Conservation (phyloP, 345 rosid genomes). For the Eucalyptus cladocalyx region DNA sequence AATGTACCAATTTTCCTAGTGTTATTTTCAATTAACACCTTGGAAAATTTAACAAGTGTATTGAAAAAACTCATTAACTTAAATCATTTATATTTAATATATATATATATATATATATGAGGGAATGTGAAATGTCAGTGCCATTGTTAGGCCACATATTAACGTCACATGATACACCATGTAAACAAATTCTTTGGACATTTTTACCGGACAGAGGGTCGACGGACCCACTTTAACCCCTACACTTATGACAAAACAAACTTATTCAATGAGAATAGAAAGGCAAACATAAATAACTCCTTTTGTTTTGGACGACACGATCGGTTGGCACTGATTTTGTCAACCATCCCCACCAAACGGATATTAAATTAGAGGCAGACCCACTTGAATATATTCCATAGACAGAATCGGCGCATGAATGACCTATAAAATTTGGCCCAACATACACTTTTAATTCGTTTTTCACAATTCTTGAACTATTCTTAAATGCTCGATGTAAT, state of each 20-base stretch:
- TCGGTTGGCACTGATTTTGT: neutral
- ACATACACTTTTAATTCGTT: neutral
- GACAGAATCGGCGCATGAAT: neutral
- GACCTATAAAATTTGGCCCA: neutral
- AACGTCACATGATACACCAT: neutral
- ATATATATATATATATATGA: neutral
- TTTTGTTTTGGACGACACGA: neutral
- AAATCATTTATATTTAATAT: neutral
- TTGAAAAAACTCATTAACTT: neutral
- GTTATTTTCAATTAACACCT: neutral
- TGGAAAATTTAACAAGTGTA: neutral
- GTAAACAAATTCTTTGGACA: neutral
- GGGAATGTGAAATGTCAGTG: neutral
- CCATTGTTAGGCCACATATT: neutral
- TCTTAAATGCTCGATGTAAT: neutral
- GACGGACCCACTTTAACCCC: neutral
- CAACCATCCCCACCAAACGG: neutral
- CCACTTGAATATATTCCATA: neutral
- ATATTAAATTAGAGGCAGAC: neutral
- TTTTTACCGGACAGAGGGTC: neutral
- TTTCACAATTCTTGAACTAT: accelerated
- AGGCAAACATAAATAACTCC: neutral
- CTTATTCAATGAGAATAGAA: neutral
- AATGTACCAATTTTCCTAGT: neutral
- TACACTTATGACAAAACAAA: neutral